Percentiles rank a stretch among this genome's conserved stretches.
phyloP scores from a whole-genome alignment of 768 basidiomycete genomes.

The Auricularia heimuer region DNA sequence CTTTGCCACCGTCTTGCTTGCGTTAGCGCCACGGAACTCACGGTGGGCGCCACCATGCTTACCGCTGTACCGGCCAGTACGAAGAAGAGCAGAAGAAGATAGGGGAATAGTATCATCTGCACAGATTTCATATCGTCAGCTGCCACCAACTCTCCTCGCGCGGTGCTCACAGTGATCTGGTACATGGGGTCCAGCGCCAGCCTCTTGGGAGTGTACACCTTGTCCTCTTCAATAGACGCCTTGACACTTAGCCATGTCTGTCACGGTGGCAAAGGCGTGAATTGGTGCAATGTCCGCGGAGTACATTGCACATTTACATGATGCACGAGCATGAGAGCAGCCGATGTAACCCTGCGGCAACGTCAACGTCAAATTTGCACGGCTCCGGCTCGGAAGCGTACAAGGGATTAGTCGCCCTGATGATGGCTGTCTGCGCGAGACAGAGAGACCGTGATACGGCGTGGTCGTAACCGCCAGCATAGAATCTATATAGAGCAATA shows the following conservation, averaged over 20 bases:
- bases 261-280: background rate
- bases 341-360: background rate
- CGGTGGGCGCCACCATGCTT: background rate
- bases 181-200: background rate
- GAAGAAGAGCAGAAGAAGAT: background rate
- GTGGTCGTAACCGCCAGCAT: background rate
- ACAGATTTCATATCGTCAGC: background rate
- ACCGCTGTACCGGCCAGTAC: background rate
- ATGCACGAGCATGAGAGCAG: background rate
- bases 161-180: background rate
- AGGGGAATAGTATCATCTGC: background rate
- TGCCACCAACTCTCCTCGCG: background rate
- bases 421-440: background rate
- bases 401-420: background rate
- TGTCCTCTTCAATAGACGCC: background rate
- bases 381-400: background rate
- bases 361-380: background rate
- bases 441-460: background rate
- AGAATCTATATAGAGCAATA: background rate
- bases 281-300: background rate
- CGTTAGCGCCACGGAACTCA: too few relatives aligned
- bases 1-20: too few relatives aligned
- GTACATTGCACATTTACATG: background rate
- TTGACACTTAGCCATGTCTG: background rate
- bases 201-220: background rate